Percentiles rank a stretch among this genome's conserved stretches.
Evolutionary conservation across 495 filamentous ascomycete genomes (phyloP).

Genomic region (Penicillium steckii): DNA sequence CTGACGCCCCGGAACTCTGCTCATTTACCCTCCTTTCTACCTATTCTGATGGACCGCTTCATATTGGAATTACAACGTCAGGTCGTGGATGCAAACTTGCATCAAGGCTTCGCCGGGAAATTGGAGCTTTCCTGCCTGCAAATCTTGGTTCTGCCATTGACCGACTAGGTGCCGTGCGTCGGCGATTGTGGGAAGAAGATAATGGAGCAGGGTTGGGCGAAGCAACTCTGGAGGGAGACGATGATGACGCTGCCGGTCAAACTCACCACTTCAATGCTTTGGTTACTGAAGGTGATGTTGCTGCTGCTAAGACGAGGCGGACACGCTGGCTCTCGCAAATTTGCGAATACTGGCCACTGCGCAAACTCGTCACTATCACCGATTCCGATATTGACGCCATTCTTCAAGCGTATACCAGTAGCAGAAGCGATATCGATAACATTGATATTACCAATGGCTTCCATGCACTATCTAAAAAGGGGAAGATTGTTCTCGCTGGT

Average conservation of each 20-base stretch:
- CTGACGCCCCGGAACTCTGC: constrained; percentile 84
- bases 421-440: constrained; percentile 21
- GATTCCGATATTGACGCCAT: constrained; percentile 76
- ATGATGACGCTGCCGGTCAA: constrained; percentile 84
- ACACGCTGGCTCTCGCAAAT: constrained; percentile 95
- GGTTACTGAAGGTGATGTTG: constrained; percentile 67
- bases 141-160: constrained; percentile 83
- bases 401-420: constrained; percentile 60
- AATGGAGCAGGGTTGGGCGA: constrained; percentile 51
- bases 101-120: constrained; percentile 83
- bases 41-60: constrained; percentile 85
- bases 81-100: constrained; percentile 94
- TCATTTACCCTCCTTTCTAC: constrained; percentile 87
- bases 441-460: constrained; percentile 18
- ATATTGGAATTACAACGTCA: constrained; percentile 94
- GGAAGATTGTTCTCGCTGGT: constrained; percentile 84
- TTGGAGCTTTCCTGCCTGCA: constrained; percentile 72
- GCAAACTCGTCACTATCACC: constrained; percentile 71
- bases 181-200: constrained; percentile 78
- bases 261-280: constrained; percentile 82
- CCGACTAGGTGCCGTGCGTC: constrained; percentile 72
- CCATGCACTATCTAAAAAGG: constrained; percentile 32
- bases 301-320: constrained; percentile 73
- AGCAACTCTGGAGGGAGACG: constrained; percentile 54
- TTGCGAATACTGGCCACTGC: constrained; percentile 97